phyloP scores from a whole-genome alignment of 2,329 filamentous ascomycete species.

The Furcasterigmium sp. region DNA sequence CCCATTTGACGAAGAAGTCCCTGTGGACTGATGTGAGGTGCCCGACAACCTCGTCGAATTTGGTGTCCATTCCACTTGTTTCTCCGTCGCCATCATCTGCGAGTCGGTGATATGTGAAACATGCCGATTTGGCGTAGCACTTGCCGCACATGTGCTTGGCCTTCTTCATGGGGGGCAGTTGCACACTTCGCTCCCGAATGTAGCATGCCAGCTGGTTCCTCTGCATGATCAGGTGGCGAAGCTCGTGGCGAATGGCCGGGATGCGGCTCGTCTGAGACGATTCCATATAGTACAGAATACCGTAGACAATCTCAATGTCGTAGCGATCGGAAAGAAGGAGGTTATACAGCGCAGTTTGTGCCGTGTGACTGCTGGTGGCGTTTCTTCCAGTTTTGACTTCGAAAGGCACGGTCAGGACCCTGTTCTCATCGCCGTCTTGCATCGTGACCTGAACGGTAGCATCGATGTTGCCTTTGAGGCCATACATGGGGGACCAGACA shows the following conservation, averaged over 20 bases:
- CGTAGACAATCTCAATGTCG: slow-evolving; percentile 84
- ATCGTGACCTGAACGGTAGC: slow-evolving; percentile 89
- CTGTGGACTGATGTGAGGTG: slow-evolving; percentile 72
- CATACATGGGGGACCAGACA: slow-evolving; percentile 97
- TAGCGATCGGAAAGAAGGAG: slow-evolving; percentile 90
- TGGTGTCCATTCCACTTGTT: slow-evolving; percentile 72
- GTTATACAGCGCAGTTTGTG: slow-evolving; percentile 93
- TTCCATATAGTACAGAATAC: slow-evolving; percentile 93
- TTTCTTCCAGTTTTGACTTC: slow-evolving; percentile 94
- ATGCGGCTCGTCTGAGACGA: slow-evolving; percentile 81
- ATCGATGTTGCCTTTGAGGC: slow-evolving; percentile 95
- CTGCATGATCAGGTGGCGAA: slow-evolving; percentile 95
- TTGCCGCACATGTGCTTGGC: slow-evolving; percentile 75
- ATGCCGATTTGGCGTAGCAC: slow-evolving; percentile 87
- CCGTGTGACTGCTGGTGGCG: slow-evolving; percentile 75
- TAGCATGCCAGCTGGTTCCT: slow-evolving; percentile 85
- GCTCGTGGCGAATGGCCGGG: slow-evolving; percentile 77
- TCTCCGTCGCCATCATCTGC: slow-evolving; percentile 79
- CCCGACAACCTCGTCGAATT: slow-evolving; percentile 75
- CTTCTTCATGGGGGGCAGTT: slow-evolving; percentile 81
- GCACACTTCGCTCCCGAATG: slow-evolving; percentile 71
- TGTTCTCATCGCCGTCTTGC: slow-evolving; percentile 59
- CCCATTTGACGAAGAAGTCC: slow-evolving; percentile 92
- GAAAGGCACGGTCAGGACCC: slow-evolving; percentile 80
- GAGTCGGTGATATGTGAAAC: slow-evolving; percentile 90